phyloP scores from a whole-genome alignment of 2,329 filamentous ascomycete species.

The Verticillium nubilum region DNA sequence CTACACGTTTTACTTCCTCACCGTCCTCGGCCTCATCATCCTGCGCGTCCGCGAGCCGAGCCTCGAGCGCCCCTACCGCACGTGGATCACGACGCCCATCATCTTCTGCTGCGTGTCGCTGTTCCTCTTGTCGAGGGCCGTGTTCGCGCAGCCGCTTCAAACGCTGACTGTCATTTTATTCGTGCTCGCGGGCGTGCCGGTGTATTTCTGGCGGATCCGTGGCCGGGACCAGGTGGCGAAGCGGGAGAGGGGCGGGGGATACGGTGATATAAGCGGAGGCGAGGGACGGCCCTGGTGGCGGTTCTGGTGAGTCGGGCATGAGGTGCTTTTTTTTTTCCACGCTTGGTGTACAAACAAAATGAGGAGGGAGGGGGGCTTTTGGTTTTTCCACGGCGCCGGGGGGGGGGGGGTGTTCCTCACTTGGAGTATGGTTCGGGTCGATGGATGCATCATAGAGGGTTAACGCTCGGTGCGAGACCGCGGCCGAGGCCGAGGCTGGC shows the following conservation, averaged over 20 bases:
- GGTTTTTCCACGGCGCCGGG: not conserved
- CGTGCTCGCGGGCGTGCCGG: constrained; percentile 73
- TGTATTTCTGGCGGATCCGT: constrained; percentile 84
- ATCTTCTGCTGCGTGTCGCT: constrained; percentile 97
- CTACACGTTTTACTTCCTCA: constrained; percentile 96
- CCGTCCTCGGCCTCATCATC: constrained; percentile 88
- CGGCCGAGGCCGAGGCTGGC: not conserved
- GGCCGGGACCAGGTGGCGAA: constrained; percentile 50
- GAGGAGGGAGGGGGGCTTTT: not conserved
- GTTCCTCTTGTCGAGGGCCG: constrained; percentile 80
- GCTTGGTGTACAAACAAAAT: not conserved
- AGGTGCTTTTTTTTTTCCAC: not conserved
- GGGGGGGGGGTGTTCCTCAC: not conserved
- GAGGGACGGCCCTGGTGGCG: constrained; percentile 44
- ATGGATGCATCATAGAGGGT: not conserved
- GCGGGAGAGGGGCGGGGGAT: constrained; percentile 29
- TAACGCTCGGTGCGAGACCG: not conserved
- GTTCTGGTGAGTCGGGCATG: constrained; percentile 44
- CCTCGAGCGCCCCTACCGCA: constrained; percentile 85
- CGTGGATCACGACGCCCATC: constrained; percentile 95
- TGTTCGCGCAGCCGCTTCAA: constrained; percentile 88
- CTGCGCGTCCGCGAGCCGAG: constrained; percentile 81
- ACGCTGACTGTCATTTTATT: constrained; percentile 83
- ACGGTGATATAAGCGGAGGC: constrained; percentile 12
- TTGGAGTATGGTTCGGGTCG: not conserved